Evolutionary conservation across 805 yeast species (phyloP).

Genomic region (Kockiozyma suomiensis): DNA sequence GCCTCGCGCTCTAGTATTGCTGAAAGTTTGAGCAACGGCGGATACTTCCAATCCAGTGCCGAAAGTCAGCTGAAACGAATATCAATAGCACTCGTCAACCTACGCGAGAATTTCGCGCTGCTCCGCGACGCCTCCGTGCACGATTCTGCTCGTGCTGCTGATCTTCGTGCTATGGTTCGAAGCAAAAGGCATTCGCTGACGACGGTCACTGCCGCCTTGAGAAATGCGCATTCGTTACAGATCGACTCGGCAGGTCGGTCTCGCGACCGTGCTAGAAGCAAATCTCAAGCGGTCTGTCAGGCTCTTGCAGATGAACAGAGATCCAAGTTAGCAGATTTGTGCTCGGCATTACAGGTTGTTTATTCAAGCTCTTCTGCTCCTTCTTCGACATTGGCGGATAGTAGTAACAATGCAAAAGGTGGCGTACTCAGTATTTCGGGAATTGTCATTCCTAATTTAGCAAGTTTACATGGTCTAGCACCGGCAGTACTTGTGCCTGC

Average conservation of each 20-base stretch:
- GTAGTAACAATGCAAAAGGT: neutral
- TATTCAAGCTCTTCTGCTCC: neutral
- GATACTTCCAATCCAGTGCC: neutral
- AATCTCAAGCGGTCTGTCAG: neutral
- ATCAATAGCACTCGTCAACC: neutral
- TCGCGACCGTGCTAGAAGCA: slow-evolving; percentile 9
- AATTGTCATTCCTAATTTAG: slow-evolving; percentile 12
- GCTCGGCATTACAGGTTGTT: neutral
- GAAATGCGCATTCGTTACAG: slow-evolving; percentile 29
- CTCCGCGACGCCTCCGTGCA: neutral
- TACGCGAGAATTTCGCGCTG: slow-evolving; percentile 2
- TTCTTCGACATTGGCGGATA: neutral
- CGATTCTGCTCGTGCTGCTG: neutral
- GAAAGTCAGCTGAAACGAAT: neutral
- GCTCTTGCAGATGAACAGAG: slow-evolving; percentile 1
- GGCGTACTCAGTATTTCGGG: slow-evolving; percentile 14
- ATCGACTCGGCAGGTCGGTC: slow-evolving; percentile 8
- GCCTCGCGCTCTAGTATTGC: slow-evolving; percentile 6
- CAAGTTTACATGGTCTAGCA: slow-evolving; percentile 3
- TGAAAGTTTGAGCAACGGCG: neutral
- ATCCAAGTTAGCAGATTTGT: neutral
- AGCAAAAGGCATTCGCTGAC: slow-evolving; percentile 5
- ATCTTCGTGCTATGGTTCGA: neutral
- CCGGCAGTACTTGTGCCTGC: neutral
- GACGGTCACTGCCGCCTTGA: slow-evolving; percentile 19